phyloP scores from a whole-genome alignment of 306 rosid genomes.

The Lotus japonicus region DNA sequence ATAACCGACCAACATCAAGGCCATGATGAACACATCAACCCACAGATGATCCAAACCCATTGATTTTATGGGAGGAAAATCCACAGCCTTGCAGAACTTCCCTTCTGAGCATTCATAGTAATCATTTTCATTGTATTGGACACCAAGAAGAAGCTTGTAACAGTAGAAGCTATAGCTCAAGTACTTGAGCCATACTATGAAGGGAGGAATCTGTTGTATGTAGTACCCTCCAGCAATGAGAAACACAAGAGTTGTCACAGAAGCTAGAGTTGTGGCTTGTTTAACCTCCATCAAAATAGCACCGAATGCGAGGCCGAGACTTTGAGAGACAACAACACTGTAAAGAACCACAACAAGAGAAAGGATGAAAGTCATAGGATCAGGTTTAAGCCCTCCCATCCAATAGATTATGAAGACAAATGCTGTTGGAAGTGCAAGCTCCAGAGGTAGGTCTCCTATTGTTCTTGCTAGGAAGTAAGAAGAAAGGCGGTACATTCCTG shows the following conservation, averaged over 20 bases:
- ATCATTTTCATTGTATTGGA: constrained; percentile 70
- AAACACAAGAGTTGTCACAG: constrained; percentile 92
- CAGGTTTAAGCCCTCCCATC: constrained; percentile 96
- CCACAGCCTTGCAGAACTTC: constrained; percentile 55
- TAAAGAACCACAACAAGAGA: constrained; percentile 84
- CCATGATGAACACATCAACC: constrained; percentile 77
- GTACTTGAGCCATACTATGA: constrained; percentile 88
- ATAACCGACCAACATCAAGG: constrained; percentile 81
- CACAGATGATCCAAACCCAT: constrained; percentile 75
- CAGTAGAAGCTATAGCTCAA: constrained; percentile 94
- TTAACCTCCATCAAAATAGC: constrained; percentile 93
- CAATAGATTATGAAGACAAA: constrained; percentile 83
- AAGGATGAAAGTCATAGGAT: constrained; percentile 68
- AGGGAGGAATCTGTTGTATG: constrained; percentile 81
- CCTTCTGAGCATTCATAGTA: constrained; percentile 75
- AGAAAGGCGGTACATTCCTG: constrained; percentile 90
- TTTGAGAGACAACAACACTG: constrained; percentile 90
- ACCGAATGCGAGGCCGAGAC: constrained; percentile 90
- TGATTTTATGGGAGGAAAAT: constrained; percentile 68
- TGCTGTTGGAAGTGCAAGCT: constrained; percentile 93
- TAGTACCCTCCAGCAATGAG: constrained; percentile 99
- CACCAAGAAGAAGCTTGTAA: constrained; percentile 90
- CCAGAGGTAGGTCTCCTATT: constrained; percentile 84
- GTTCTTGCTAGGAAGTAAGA: constrained; percentile 90
- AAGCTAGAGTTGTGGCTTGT: constrained; percentile 90